Base-by-base conservation (phyloP, 2,329 filamentous ascomycete genomes). In the Aspergillus nomiae region DNA sequence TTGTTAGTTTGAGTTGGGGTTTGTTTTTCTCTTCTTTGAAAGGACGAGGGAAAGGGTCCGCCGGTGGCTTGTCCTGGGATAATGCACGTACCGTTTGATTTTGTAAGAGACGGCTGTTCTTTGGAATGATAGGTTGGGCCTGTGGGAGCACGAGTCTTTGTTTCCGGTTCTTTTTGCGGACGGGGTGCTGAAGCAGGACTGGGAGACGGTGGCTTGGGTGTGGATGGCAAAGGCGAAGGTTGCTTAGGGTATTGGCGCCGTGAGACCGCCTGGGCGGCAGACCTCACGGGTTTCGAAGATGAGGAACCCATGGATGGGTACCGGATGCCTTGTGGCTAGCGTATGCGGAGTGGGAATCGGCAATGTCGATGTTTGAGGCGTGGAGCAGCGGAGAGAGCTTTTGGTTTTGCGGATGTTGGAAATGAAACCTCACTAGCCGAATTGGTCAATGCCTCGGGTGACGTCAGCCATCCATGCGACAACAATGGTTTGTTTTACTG, bases 171-270 rank as follows among this genome's bases (percentile, higher is more conserved):
- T 53, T 50, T 61, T 43, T 56, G 50, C 43, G 63, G 30, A 56
- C 48, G 59, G 24, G 62, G 57, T 55, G 63, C 34, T 38, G 61
- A 24, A 32, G 61, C 55, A 56, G 65, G 66, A 75, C 77, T 19
- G 73, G 73, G 61, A 74, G 72, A 43, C 77, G 80, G 65, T 75
- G 73, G 50, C 38, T 41, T 41, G 16, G 80, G 65, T 74, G 78
- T 67, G 36, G 75, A 65, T 38, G 76, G 71, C 24, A 70, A 58
- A 36, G 59, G 45, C 58, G 81, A 74, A 14, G 81, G 71, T 50
- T 82, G 78, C 60, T 82, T 82, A 3, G 86, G 86, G 67, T 87
- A 88, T 77, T 86, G 83, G 59, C 86, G 83, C 30, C 76, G 74
- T n/a, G 82, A 77, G 61, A 81, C 81, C 38, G 81, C 77, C 46